Evolutionary conservation across 1,139 yeast species (phyloP).

Genomic region (Taphrina wiesneri): DNA sequence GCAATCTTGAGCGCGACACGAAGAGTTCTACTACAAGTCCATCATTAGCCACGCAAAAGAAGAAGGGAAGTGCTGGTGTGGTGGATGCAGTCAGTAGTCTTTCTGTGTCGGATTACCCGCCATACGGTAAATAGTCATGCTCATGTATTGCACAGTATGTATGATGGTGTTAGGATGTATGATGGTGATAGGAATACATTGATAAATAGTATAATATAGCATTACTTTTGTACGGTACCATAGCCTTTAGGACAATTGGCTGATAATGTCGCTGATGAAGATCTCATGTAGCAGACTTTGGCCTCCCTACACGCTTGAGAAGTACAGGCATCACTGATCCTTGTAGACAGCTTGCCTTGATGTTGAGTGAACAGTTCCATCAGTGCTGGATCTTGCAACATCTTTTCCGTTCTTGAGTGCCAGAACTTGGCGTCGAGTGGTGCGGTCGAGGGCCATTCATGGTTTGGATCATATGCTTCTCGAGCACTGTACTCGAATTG

Average conservation of each 20-base stretch:
- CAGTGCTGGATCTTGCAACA: slow-evolving; percentile 4
- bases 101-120: slow-evolving; percentile 20
- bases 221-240: slow-evolving; percentile 11
- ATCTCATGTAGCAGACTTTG: slow-evolving; percentile 20
- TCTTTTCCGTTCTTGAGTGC: slow-evolving; percentile 45
- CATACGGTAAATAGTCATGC: not conserved
- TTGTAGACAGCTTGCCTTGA: slow-evolving; percentile 5
- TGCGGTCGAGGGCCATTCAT: slow-evolving; percentile 53
- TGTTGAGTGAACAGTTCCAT: not conserved
- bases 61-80: slow-evolving; percentile 20
- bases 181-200: too few relatives aligned
- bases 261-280: not conserved
- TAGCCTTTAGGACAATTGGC: not conserved
- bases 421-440: slow-evolving; percentile 64
- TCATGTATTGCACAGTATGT: too few relatives aligned
- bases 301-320: not conserved
- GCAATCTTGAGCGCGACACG: slow-evolving; percentile 12
- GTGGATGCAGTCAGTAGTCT: slow-evolving; percentile 26
- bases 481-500: slow-evolving; percentile 58
- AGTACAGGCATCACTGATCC: slow-evolving; percentile 13
- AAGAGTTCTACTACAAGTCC: not conserved
- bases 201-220: not conserved
- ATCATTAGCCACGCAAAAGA: not conserved
- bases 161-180: not conserved
- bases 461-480: slow-evolving; percentile 51